A percentile compares a stretch with the other conserved stretches of the same genome.
Conservation (phyloP, 1,139 yeast genomes). For the Hanseniaspora uvarum region DNA sequence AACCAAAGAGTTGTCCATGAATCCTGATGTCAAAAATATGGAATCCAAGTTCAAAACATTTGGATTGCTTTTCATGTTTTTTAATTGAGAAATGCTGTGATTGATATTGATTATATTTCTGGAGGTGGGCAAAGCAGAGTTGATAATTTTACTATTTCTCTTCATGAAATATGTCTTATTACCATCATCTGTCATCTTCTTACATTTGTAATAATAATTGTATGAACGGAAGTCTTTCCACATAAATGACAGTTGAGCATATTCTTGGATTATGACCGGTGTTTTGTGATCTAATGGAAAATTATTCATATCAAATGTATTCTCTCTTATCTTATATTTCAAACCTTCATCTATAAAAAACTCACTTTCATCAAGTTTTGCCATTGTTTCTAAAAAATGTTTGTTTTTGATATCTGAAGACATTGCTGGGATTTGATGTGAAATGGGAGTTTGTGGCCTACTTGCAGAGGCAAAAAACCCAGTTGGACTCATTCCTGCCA, state of each 20-base stretch:
- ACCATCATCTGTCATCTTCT: constrained; percentile 68
- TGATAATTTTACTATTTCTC: constrained; percentile 51
- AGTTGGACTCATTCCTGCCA: not conserved
- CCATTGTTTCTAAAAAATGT: not conserved
- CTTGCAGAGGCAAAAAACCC: not conserved
- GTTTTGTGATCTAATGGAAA: constrained; percentile 55
- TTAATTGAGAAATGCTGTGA: constrained; percentile 38
- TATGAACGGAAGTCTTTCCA: constrained; percentile 36
- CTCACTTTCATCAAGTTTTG: constrained; percentile 29
- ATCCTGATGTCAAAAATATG: constrained; percentile 79
- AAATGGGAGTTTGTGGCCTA: constrained; percentile 1
- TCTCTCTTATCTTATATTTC: constrained; percentile 60
- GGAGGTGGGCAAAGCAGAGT: not conserved
- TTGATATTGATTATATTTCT: constrained; percentile 45
- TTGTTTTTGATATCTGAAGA: not conserved
- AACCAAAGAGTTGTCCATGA: constrained; percentile 62
- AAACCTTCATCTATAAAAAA: constrained; percentile 65
- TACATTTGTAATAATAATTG: constrained; percentile 64
- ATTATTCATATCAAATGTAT: constrained; percentile 74
- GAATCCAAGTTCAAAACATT: constrained; percentile 62
- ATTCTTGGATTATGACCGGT: constrained; percentile 52
- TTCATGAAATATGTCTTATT: constrained; percentile 53
- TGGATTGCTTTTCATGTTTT: constrained; percentile 44
- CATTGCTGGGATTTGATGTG: not conserved
- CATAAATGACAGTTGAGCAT: constrained; percentile 50